Conservation (phyloP, 306 rosid species). For the Pachyrhizus erosus region DNA sequence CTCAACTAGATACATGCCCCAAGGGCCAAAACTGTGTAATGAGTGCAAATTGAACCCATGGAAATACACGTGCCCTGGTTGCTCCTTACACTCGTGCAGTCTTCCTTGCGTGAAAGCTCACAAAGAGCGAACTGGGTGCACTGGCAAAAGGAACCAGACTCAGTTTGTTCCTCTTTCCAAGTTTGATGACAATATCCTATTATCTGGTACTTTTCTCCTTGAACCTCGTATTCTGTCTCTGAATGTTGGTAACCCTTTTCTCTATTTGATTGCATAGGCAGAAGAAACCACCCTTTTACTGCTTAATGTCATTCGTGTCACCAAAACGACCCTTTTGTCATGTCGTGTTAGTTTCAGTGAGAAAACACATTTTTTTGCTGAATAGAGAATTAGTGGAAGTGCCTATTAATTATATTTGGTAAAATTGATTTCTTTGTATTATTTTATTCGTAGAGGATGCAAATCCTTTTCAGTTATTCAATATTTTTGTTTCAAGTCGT, state of each 20-base stretch:
- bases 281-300: background rate
- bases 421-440: background rate
- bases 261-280: background rate
- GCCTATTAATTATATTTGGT: background rate
- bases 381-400: background rate
- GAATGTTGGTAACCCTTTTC: background rate
- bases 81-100: conserved; percentile 79
- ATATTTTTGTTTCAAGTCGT: background rate
- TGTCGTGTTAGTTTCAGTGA: background rate
- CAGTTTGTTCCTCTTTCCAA: conserved; percentile 76
- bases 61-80: conserved; percentile 88
- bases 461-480: background rate
- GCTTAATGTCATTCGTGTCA: background rate
- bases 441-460: background rate
- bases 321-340: background rate
- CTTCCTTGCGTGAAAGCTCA: conserved; percentile 88
- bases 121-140: conserved; percentile 74
- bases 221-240: conserved; percentile 9
- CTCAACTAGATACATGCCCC: conserved; percentile 25
- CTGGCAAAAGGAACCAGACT: conserved; percentile 74
- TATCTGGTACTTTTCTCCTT: conserved; percentile 67
- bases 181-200: conserved; percentile 65
- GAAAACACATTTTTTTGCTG: background rate
- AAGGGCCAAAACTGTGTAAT: conserved; percentile 51
- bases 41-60: conserved; percentile 76